Base-by-base conservation (phyloP, 768 basidiomycete genomes). In the Cyathus striatus region DNA sequence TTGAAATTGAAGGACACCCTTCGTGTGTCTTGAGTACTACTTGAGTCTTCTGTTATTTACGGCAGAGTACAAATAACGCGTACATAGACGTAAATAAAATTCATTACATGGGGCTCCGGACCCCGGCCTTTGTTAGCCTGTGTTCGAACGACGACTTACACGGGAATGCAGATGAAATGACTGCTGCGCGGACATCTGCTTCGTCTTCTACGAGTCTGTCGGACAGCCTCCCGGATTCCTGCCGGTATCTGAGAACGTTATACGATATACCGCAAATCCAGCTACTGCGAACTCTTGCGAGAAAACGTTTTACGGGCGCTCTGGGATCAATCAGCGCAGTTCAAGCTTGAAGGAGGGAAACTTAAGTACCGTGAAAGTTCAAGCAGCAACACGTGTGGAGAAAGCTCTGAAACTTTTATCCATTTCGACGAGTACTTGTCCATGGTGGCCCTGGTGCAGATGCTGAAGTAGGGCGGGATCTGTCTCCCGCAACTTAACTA, bases 91-190 rank as follows among this genome's bases (percentile, higher is more conserved):
- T 50, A 59, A 58, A 53, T 20, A 53, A 7, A 1, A n/a, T n/a
- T n/a, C n/a, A n/a, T n/a, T n/a, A n/a, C n/a, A n/a, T n/a, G n/a
- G n/a, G n/a, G n/a, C n/a, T n/a, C n/a, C n/a, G n/a, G n/a, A n/a
- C n/a, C n/a, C n/a, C n/a, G n/a, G n/a, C n/a, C n/a, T n/a, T n/a
- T n/a, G n/a, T n/a, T n/a, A n/a, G n/a, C n/a, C n/a, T n/a, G n/a
- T n/a, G n/a, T n/a, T n/a, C n/a, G n/a, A n/a, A n/a, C n/a, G n/a
- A n/a, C n/a, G n/a, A n/a, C n/a, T n/a, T n/a, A n/a, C n/a, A n/a
- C n/a, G 82, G 78, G 2, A 85, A 55, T 1, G 65, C 67, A 0
- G 89, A 90, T 1, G 83, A 79, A 1, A 95, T 63, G 0, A 95
- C 86, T 4, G 89, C 70, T 2, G 69, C 85, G 14, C 87, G 76